Conservation (phyloP, 805 yeast species). For the Saturnispora gosingensis region DNA sequence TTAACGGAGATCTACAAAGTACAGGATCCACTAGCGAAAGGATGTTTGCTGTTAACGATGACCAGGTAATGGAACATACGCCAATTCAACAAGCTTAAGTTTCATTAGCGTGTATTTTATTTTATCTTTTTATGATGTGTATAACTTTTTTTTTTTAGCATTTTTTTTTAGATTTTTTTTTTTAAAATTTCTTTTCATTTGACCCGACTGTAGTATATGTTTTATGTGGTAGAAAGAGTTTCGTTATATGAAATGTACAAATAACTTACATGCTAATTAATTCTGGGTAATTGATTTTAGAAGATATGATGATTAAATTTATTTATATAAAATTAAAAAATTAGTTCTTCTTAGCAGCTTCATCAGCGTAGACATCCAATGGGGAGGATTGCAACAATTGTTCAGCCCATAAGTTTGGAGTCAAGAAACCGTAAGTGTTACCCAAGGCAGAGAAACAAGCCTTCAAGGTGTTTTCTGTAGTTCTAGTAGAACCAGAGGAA, state of each 20-base stretch:
- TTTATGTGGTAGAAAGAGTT: too few species aligned
- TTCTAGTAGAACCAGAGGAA: constrained; percentile 98
- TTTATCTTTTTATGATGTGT: background rate
- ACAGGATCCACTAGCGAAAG: constrained; percentile 43
- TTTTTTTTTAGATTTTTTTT: constrained; percentile 3
- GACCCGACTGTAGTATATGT: too few species aligned
- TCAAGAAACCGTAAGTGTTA: constrained; percentile 99
- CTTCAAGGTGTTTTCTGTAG: constrained; percentile 99
- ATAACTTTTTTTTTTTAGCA: constrained; percentile 5
- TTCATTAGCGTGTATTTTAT: background rate
- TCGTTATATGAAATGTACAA: too few species aligned
- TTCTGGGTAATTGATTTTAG: background rate
- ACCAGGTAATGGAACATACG: constrained; percentile 61
- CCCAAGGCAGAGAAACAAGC: constrained; percentile 99
- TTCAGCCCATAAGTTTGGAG: constrained; percentile 97
- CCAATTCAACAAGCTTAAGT: constrained; percentile 34
- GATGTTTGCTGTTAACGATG: constrained; percentile 70
- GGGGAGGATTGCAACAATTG: constrained; percentile 83
- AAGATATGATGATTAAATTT: background rate
- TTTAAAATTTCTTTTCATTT: background rate
- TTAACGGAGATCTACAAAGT: constrained; percentile 16
- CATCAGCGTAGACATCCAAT: constrained; percentile 88
- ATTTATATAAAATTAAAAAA: constrained; percentile 10
- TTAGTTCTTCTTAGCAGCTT: constrained; percentile 72
- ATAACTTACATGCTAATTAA: background rate